Evolutionary conservation across 192 early-diverging fungal genomes (phyloP), one percentile per base, ranked within the genome.

Genomic region (Podila epicladia): DNA sequence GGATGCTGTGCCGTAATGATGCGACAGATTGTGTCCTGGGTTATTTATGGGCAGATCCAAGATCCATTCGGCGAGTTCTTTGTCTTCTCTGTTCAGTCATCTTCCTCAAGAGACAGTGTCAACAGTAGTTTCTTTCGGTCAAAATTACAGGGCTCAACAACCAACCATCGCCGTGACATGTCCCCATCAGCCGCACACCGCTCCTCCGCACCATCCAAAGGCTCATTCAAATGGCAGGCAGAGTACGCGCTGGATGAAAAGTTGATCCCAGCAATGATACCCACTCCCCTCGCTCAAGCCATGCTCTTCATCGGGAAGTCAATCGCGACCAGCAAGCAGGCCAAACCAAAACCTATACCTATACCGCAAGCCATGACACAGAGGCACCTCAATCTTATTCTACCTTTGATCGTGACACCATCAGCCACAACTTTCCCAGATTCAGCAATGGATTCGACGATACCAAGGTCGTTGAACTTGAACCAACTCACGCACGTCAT

Each of bases 281-380:
- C 90, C 22, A 41, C 37, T 0, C 37, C 64, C 0, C 48, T 92
- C n/a, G 91, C 88, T 3, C 73, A 91, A 35, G 86, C 85, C 20
- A 87, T 94, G 69, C 72, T 93, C 20, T 94, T 92, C 82, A 84
- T 92, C 37, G 93, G 93, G 4, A 92, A 90, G 73, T 87, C 91
- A 0, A 83, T 92, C 31, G 83, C 85, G 1, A 92, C 88, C 9
- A 87, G 89, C 9, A 68, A 60, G 20, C 58, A 87, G 66, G 74
- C 83, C 57, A 79, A 77, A 60, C 78, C 64, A 33, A 75, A 64
- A 28, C 72, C 85, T 22, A 72, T 64, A 31, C 70, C 74, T 28
- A 67, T 76, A 59, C 74, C 61, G 8, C 57, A 55, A 41, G 66
- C 73, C 48, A 69, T 71, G 65, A 63, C 72, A 63, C 58, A 61